These are phyloP conservation scores for Comarum palustre DNA, from an alignment of 306 rosid genomes.

Conservation along the genomic window DNA sequence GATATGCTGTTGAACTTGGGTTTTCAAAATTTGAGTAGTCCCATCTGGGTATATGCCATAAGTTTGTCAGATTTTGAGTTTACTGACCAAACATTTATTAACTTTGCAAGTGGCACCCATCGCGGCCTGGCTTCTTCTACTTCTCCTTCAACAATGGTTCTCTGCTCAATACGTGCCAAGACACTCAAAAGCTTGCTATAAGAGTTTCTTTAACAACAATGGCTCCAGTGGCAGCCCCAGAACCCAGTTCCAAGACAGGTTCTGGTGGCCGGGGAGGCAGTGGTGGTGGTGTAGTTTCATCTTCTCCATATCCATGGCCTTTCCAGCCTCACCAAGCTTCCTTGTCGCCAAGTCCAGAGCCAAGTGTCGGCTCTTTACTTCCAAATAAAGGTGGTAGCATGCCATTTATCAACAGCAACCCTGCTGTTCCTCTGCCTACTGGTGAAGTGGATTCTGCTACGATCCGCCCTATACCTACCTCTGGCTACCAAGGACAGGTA, in stretches of 20 bases:
- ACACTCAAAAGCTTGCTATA: conserved; percentile 66
- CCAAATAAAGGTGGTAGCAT: conserved; percentile 56
- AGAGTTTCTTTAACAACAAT: conserved; percentile 39
- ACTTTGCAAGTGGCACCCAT: conserved; percentile 79
- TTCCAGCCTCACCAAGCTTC: conserved; percentile 62
- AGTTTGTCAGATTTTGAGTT: conserved; percentile 2
- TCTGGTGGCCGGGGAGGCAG: conserved; percentile 47
- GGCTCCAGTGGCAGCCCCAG: conserved; percentile 48
- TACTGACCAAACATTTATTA: background rate
- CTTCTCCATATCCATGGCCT: conserved; percentile 84
- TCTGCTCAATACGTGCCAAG: conserved; percentile 47
- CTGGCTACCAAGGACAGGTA: conserved; percentile 57
- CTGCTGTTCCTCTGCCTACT: conserved; percentile 96
- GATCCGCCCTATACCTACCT: conserved; percentile 66
- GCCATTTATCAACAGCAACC: conserved; percentile 91
- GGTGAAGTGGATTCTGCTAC: conserved; percentile 97
- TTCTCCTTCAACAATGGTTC: conserved; percentile 74
- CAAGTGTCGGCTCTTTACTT: conserved; percentile 43
- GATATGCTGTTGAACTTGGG: conserved; percentile 5
- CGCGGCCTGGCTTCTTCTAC: conserved; percentile 79
- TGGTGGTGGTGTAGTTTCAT: conserved; percentile 51
- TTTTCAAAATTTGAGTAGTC: background rate
- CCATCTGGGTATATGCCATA: background rate
- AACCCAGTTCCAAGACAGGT: conserved; percentile 27
- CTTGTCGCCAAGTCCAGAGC: conserved; percentile 42